These are phyloP conservation scores for Pseudonitzschia delicatissima DNA, from an alignment of 108 stramenopile genomes.

Conservation along the genomic window DNA sequence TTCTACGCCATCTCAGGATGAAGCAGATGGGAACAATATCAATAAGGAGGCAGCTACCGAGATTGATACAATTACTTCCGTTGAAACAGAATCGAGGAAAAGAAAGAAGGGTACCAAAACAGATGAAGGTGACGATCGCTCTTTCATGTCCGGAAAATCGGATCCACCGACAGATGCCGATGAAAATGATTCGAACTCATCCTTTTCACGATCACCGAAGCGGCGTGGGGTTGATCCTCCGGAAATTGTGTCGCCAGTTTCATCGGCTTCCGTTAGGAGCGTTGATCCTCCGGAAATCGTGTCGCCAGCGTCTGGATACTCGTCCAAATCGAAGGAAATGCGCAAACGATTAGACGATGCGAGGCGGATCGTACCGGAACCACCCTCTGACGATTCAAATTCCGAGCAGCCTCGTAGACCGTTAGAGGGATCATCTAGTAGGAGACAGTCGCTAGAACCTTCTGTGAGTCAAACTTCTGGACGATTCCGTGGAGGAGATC, in stretches of 20 bases:
- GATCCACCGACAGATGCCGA: neutral
- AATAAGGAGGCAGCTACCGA: neutral
- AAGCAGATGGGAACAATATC: neutral
- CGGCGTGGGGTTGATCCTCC: no score
- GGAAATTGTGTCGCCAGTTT: neutral
- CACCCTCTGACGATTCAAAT: neutral
- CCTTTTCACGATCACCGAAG: neutral
- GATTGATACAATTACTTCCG: no score
- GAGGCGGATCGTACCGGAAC: neutral
- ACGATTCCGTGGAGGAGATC: no score
- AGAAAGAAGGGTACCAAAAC: neutral
- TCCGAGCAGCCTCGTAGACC: neutral
- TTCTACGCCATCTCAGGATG: neutral
- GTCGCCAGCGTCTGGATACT: neutral
- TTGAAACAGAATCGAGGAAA: neutral
- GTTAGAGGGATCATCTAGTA: neutral
- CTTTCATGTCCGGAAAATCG: neutral
- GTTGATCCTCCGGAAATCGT: no score
- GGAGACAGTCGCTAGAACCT: neutral
- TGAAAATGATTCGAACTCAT: neutral
- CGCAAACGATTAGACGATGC: neutral
- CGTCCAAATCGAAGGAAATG: neutral
- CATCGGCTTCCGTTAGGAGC: neutral
- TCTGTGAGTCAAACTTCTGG: neutral
- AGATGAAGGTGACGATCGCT: neutral